phyloP scores from a whole-genome alignment of 306 rosid genomes.

The Medicago arabica region DNA sequence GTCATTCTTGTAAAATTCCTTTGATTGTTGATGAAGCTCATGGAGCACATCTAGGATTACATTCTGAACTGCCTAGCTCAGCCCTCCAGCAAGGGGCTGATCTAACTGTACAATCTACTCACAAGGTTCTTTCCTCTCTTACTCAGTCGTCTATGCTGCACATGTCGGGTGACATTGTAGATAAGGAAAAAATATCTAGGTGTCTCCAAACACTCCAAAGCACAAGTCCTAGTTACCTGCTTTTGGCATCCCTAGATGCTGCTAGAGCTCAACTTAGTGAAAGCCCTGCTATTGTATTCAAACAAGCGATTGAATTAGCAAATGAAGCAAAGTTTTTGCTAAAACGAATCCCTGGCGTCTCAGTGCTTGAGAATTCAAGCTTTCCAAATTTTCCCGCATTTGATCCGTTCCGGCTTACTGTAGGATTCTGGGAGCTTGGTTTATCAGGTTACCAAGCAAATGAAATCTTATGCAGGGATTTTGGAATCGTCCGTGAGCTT shows the following conservation, averaged over 20 bases:
- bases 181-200: slow-evolving; percentile 61
- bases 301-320: slow-evolving; percentile 61
- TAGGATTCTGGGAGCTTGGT: slow-evolving; percentile 77
- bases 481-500: slow-evolving; percentile 72
- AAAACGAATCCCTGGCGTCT: slow-evolving; percentile 57
- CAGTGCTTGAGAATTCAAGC: slow-evolving; percentile 61
- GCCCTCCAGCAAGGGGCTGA: slow-evolving; percentile 86
- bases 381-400: slow-evolving; percentile 55
- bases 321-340: slow-evolving; percentile 52
- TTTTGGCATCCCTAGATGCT: slow-evolving; percentile 87
- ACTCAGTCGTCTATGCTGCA: slow-evolving; percentile 93
- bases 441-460: slow-evolving; percentile 86
- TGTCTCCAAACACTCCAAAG: slow-evolving; percentile 90
- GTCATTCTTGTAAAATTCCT: slow-evolving; percentile 79
- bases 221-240: slow-evolving; percentile 87
- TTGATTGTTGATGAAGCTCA: slow-evolving; percentile 95
- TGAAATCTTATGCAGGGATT: slow-evolving; percentile 59
- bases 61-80: slow-evolving; percentile 69
- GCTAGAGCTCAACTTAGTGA: slow-evolving; percentile 83
- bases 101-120: slow-evolving; percentile 74
- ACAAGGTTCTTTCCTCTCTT: slow-evolving; percentile 83
- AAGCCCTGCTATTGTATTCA: slow-evolving; percentile 60
- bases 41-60: slow-evolving; percentile 89
- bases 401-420: slow-evolving; percentile 78
- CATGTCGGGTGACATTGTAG: slow-evolving; percentile 65